Evolutionary conservation across 208 protist species (phyloP), one percentile per base, ranked within the genome.

Genomic region (Trypanosomatidae sp.): DNA sequence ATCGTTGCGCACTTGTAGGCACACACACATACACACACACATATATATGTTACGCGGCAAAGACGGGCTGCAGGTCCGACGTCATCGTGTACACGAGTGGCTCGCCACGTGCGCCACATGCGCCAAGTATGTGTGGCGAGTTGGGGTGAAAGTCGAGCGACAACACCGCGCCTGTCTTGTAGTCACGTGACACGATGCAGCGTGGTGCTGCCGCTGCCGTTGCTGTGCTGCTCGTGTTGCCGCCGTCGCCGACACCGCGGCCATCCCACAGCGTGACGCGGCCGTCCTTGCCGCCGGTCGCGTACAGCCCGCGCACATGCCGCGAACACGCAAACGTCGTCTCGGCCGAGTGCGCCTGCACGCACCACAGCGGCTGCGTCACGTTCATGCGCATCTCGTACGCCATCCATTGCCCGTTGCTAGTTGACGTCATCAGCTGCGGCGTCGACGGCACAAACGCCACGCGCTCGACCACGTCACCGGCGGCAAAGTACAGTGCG

Each of bases 71-170:
- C 22, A 91, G 51, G 49, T 94, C 86, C 15, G 37, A 60, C 4
- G 79, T 90, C 15, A 86, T 87, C n/a, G 78, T 91, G 67, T 94
- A 96, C 33, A 96, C 81, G 20, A 91, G 69, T 8, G 88, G 84
- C 45, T 90, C 75, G 0, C 90, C 90, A 0, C 54, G 28, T 1
- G 70, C 61, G 3, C 90, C 90, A 39, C 71, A 80, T 0, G 76
- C 86, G 18, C 77, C 79, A 21, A 96, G 62, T 46, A 95, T 77
- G 44, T 89, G 66, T 10, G 90, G 77, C 28, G 78, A 76, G 55
- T 96, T 93, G 2, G 74, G 71, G 43, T 86, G 85, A 50, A 94
- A 96, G 8, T 35, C 52, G 13, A 96, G 24, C 3, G 75, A 72
- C 16, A 95, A 67, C 28, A 95, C 76, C 18, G 63, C 56, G 32